Base-by-base conservation (phyloP, 2,329 filamentous ascomycete species). In the Blastomyces emzantsi region DNA sequence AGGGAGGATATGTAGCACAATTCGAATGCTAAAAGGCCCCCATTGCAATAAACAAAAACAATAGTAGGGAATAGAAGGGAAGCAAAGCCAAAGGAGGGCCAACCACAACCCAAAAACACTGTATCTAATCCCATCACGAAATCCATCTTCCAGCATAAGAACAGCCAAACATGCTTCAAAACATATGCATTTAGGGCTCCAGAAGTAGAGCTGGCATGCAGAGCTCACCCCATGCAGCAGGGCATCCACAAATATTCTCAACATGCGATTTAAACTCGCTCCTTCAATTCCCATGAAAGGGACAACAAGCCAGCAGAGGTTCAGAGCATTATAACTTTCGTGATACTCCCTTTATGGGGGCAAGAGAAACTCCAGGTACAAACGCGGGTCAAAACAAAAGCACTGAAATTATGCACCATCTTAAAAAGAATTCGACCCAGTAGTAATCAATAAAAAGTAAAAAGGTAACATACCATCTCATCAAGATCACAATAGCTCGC, bases 401-500 rank as follows among this genome's bases (percentile, higher is more conserved):
- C 19, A 49, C 8, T 7, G n/a, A 49, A 49, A 49, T n/a, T 9
- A 49, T 22, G 6, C n/a, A 47, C n/a, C 7, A 8, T 19, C 4
- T 33, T 28, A 3, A 52, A 22, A 1, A 8, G 45, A 8, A 33
- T 25, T 17, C 0, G 36, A 19, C 8, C 25, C 13, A 54, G 6
- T 33, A 33, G 30, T 6, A 61, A n/a, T n/a, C n/a, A 51, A 62
- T 19, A 61, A 43, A 3, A 9, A 49, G 28, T 15, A 52, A 61
- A 30, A 57, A 54, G n/a, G 33, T 17, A 33, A 79, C 77, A 70
- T 75, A 82, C 81, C 77, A 81, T 70, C 56, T 82, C 79, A 63
- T 77, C 71, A 64, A 82, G 68, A 62, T 76, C 73, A 73, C 81
- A 79, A 67, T 72, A 73, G 65, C 69, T 72, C 22, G 79, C 62